These are phyloP conservation scores for Starmerella floris DNA, from an alignment of 805 yeast species.

Conservation along the genomic window DNA sequence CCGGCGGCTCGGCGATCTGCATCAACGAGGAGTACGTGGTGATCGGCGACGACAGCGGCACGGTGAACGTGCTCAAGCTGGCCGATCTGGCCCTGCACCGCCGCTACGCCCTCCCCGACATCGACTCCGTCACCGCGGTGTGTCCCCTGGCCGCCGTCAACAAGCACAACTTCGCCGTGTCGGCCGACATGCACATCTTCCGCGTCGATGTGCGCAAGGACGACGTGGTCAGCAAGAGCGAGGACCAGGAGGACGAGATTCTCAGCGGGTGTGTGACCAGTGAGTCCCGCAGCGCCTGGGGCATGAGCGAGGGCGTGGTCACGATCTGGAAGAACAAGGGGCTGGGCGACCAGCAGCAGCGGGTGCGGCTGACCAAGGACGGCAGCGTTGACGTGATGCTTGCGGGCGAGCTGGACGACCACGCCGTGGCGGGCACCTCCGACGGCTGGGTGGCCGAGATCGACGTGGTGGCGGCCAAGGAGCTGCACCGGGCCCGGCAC, in stretches of 20 bases:
- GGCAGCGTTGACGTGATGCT: slow-evolving; percentile 61
- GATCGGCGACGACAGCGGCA: slow-evolving; percentile 56
- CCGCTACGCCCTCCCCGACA: slow-evolving; percentile 45
- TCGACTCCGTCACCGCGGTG: slow-evolving; percentile 44
- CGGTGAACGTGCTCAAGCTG: slow-evolving; percentile 44
- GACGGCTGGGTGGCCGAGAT: slow-evolving; percentile 61
- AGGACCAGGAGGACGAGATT: slow-evolving; percentile 90
- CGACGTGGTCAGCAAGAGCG: slow-evolving; percentile 44
- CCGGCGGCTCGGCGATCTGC: slow-evolving; percentile 22
- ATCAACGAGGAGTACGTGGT: slow-evolving; percentile 26
- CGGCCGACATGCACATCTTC: slow-evolving; percentile 71
- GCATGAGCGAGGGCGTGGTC: slow-evolving; percentile 82
- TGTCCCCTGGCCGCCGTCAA: slow-evolving; percentile 50
- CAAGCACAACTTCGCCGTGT: slow-evolving; percentile 62
- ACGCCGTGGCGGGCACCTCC: slow-evolving; percentile 43
- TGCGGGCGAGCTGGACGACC: slow-evolving; percentile 33
- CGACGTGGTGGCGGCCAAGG: slow-evolving; percentile 49
- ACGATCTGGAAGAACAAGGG: slow-evolving; percentile 71
- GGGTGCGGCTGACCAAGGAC: slow-evolving; percentile 50
- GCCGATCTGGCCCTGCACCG: slow-evolving; percentile 39
- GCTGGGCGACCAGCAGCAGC: slow-evolving; percentile 54
- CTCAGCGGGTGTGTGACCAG: slow-evolving; percentile 53
- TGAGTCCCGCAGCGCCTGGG: slow-evolving; percentile 56
- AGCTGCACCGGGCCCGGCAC: slow-evolving; percentile 55
- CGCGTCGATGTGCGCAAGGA: slow-evolving; percentile 70